Evolutionary conservation across 2,329 filamentous ascomycete genomes (phyloP).

Genomic region (Fusarium fracticaudum): DNA sequence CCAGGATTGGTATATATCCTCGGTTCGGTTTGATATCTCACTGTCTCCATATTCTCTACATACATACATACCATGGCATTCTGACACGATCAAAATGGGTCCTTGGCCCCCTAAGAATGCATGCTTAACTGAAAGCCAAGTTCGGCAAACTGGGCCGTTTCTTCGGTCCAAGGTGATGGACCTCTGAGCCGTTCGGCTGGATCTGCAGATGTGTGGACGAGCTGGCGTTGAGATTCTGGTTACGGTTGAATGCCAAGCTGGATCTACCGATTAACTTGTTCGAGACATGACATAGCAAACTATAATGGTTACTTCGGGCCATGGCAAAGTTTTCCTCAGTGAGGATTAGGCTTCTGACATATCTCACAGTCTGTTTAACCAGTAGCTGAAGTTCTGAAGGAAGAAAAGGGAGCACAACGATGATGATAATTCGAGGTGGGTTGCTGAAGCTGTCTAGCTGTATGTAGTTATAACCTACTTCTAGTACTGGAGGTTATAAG

Average conservation of each 20-base stretch:
- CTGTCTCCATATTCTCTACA: neutral
- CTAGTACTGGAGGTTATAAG: neutral
- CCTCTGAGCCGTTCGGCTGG: neutral
- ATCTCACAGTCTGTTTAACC: neutral
- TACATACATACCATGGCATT: neutral
- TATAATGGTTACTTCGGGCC: neutral
- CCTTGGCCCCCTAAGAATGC: conserved; percentile 6
- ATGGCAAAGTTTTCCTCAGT: neutral
- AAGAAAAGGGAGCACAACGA: neutral
- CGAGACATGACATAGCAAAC: conserved; percentile 1
- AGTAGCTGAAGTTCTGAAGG: neutral
- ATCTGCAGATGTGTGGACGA: conserved; percentile 25
- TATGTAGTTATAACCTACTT: neutral
- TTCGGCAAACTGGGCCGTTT: conserved; percentile 13
- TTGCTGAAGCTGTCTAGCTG: neutral
- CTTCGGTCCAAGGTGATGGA: neutral
- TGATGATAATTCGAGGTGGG: neutral
- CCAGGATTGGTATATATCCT: conserved; percentile 22
- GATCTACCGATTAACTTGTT: conserved; percentile 15
- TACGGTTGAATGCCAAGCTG: conserved; percentile 22
- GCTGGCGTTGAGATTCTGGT: conserved; percentile 4
- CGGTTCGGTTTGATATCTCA: neutral
- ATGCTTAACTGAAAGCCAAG: conserved; percentile 37
- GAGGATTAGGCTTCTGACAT: no score
- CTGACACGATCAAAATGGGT: conserved; percentile 9